Evolutionary conservation across 768 basidiomycete genomes (phyloP).

Genomic region (Suillus variegatus): DNA sequence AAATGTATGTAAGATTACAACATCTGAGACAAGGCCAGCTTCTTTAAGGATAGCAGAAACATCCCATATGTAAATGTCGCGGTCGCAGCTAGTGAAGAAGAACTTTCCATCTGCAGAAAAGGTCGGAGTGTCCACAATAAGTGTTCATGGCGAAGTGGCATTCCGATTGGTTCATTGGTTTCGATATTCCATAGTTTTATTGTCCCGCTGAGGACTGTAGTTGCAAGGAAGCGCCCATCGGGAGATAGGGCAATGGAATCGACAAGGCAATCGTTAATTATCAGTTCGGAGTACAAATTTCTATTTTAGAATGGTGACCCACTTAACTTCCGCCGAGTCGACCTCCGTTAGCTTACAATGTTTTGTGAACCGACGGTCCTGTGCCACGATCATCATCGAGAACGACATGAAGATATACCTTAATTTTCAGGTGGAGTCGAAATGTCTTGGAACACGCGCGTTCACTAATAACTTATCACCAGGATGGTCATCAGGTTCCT

Average conservation of each 20-base stretch:
- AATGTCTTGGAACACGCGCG: no score
- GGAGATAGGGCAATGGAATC: not conserved
- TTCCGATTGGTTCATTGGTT: not conserved
- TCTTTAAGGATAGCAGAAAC: not conserved
- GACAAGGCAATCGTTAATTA: no score
- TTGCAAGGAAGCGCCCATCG: not conserved
- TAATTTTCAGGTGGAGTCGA: no score
- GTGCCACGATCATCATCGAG: no score
- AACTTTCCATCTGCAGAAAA: not conserved
- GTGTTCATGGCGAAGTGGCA: not conserved
- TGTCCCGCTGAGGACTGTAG: not conserved
- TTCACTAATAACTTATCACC: no score
- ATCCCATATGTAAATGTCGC: not conserved
- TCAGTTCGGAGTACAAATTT: no score
- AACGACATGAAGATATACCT: no score
- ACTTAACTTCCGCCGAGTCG: no score
- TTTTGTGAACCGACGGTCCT: no score
- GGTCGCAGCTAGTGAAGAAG: not conserved
- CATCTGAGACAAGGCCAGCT: not conserved
- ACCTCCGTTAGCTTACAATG: no score
- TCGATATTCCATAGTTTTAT: not conserved
- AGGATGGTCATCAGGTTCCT: no score
- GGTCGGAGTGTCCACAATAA: not conserved
- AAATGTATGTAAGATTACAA: not conserved
- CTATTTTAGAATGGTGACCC: no score